These are phyloP conservation scores for Leccinum olivaceopallidum DNA, from an alignment of 768 basidiomycete species.

Conservation along the genomic window DNA sequence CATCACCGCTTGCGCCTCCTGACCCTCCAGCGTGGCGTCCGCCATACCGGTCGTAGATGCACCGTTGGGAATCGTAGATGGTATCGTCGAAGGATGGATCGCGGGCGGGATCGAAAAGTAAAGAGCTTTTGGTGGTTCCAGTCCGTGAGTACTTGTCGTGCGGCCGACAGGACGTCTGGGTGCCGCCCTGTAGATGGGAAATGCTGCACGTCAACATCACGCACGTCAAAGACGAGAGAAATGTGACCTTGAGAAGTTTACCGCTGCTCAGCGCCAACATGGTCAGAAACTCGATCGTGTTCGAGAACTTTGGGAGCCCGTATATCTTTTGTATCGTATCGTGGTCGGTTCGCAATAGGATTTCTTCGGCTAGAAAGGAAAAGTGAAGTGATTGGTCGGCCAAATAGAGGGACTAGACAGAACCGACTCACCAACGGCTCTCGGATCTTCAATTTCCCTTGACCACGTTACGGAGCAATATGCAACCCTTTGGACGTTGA, in stretches of 20 bases:
- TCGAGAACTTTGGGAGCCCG: slow-evolving; percentile 71
- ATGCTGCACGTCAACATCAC: neutral
- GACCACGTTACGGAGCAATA: slow-evolving; percentile 84
- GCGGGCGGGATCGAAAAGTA: too few species aligned
- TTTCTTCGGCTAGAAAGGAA: slow-evolving; percentile 72
- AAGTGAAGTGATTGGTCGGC: neutral
- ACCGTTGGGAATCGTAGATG: too few species aligned
- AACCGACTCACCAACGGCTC: slow-evolving; percentile 69
- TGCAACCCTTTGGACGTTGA: slow-evolving; percentile 51
- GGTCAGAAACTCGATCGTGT: slow-evolving; percentile 82
- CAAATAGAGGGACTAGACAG: neutral
- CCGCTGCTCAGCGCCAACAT: slow-evolving; percentile 86
- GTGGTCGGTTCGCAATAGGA: slow-evolving; percentile 67
- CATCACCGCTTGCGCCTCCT: too few species aligned
- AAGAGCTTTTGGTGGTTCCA: too few species aligned
- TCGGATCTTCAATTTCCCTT: slow-evolving; percentile 87
- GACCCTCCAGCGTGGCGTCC: too few species aligned
- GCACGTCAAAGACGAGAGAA: neutral
- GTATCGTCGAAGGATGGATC: too few species aligned
- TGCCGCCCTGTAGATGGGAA: slow-evolving; percentile 68
- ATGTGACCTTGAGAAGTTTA: slow-evolving; percentile 72
- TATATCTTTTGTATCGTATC: slow-evolving; percentile 84
- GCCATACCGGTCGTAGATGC: too few species aligned
- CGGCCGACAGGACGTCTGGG: too few species aligned
- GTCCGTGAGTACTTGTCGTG: too few species aligned